Base-by-base conservation (phyloP, 371 early-diverging fungal genomes). In the Modicella reniformis region DNA sequence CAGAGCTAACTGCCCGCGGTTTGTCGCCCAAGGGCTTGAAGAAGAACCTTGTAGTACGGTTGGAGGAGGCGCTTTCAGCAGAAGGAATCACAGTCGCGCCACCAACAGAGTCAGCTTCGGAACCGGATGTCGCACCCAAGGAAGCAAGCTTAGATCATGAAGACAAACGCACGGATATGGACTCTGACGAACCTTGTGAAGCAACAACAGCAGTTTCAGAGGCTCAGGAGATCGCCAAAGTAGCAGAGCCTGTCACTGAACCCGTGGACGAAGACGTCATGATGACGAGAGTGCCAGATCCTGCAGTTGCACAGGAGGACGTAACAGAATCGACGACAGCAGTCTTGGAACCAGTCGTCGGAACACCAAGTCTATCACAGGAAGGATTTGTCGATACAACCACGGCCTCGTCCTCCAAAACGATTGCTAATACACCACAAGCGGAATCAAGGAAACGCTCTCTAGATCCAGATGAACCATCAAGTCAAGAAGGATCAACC, bases 1-100 rank as follows among this genome's bases (percentile, higher is more conserved):
- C 81, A 63, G 90, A 90, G 74, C 82, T 93, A 5, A 68, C 81
- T 7, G 81, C 83, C 6, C 86, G 92, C 29, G 81, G 83, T 6
- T 65, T 93, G 25, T 56, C 92, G 10, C 87, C 86, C 2, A 88
- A 85, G 26, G 93, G 93, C 1, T 83, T 93, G 48, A 93, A 93
- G 74, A 89, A 88, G 61, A 93, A 92, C 12, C 75, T 93, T 10
- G 76, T 91, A 5, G 80, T 83, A 50, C 87, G 93, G 29, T 82
- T 93, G 26, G 84, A 86, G 57, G 85, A 88, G 67, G 90, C 85
- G 0, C 49, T 90, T 12, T 64, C 77, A 13, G 62, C 67, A 21
- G 81, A 84, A 23, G 72, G 70, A 21, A 55, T 66, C n/a, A 55
- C 60, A 4, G 28, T 41, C 9, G 52, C 34, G 15, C n/a, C n/a